Evolutionary conservation across 208 protist species (phyloP).

Genomic region (Leishmania guyanensis): DNA sequence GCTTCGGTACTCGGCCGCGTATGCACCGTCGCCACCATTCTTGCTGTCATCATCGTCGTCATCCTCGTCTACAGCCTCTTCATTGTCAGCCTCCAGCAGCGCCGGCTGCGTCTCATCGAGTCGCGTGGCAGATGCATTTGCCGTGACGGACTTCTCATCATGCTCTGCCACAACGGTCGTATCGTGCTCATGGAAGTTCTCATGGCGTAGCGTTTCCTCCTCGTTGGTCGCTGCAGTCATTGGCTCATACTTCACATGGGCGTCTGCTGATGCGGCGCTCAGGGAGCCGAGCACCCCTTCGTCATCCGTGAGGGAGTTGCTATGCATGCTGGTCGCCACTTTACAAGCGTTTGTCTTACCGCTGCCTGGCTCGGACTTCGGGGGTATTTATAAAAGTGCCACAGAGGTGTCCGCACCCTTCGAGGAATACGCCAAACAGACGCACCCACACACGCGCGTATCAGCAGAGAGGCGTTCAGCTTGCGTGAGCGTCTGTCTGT

Average conservation of each 20-base stretch:
- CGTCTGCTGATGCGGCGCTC: not conserved
- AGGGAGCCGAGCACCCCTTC: conserved; percentile 7
- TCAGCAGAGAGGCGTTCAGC: not conserved
- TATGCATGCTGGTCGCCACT: not conserved
- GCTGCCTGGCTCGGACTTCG: not conserved
- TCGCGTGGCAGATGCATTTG: not conserved
- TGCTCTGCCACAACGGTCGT: not conserved
- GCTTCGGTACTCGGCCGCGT: conserved; percentile 33
- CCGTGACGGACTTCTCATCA: not conserved
- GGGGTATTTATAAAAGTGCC: not conserved
- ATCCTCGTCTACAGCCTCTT: not conserved
- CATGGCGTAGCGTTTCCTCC: not conserved
- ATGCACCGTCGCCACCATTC: conserved; percentile 19
- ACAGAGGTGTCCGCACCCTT: not conserved
- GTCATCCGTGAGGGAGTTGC: conserved; percentile 20
- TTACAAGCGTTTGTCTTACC: not conserved
- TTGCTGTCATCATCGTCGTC: conserved; percentile 7
- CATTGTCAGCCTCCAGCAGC: not conserved
- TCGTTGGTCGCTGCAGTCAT: not conserved
- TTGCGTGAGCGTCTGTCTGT: not conserved
- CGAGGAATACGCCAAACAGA: not conserved
- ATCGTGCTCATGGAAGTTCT: not conserved
- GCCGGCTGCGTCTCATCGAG: not conserved
- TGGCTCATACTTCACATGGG: not conserved
- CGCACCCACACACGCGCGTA: not conserved